Conservation (phyloP, 331 rosid species). For the Pyrus hybrid region DNA sequence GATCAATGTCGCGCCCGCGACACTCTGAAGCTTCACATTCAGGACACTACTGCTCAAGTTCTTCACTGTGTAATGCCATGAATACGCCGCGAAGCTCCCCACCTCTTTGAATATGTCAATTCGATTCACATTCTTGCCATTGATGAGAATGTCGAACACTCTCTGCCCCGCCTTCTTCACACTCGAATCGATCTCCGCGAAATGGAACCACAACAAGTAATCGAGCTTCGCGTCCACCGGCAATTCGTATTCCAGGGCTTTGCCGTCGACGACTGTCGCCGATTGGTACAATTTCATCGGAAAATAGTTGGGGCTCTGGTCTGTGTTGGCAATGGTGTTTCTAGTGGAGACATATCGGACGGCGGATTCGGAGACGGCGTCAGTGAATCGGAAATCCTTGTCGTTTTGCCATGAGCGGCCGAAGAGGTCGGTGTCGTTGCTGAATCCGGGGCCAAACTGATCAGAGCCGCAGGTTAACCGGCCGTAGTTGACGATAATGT, state of each 20-base stretch:
- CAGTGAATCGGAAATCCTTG: conserved; percentile 5
- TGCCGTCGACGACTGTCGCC: conserved; percentile 36
- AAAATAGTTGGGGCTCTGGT: conserved; percentile 56
- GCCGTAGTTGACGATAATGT: conserved; percentile 71
- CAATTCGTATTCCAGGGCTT: conserved; percentile 47
- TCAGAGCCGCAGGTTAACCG: conserved; percentile 57
- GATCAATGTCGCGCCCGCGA: conserved; percentile 54
- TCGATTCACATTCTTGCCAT: conserved; percentile 47
- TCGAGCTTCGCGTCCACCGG: conserved; percentile 84
- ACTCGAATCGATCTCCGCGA: conserved; percentile 63
- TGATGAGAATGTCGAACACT: conserved; percentile 62
- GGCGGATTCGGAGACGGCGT: background rate
- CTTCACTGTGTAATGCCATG: conserved; percentile 64
- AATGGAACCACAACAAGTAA: conserved; percentile 82
- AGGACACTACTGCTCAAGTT: conserved; percentile 54
- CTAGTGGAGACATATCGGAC: conserved; percentile 26
- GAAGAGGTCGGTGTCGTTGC: conserved; percentile 52
- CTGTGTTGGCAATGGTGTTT: conserved; percentile 38
- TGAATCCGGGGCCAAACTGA: conserved; percentile 88
- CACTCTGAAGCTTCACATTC: conserved; percentile 60
- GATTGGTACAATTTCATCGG: conserved; percentile 70
- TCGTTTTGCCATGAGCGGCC: conserved; percentile 90
- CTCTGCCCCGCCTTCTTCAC: conserved; percentile 62
- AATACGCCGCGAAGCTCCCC: conserved; percentile 59
- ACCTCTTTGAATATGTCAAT: conserved; percentile 63